These are phyloP conservation scores for Acacia crassicarpa DNA, from an alignment of 306 rosid species.

Conservation along the genomic window DNA sequence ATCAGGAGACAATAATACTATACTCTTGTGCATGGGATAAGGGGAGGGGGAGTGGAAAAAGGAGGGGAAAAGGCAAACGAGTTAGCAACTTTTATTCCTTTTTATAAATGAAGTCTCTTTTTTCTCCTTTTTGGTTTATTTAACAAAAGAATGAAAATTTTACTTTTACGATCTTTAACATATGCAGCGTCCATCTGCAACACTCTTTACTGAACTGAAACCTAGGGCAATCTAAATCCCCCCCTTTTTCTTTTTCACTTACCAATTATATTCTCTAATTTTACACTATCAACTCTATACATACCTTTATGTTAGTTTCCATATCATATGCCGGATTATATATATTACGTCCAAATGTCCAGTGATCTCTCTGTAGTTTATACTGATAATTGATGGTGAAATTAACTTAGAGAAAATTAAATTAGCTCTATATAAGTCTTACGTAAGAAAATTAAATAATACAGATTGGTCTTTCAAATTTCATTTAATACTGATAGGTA, in stretches of 20 bases:
- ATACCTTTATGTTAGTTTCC: not conserved
- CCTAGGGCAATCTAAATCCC: slow-evolving; percentile 37
- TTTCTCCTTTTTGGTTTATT: not conserved
- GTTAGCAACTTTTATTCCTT: slow-evolving; percentile 38
- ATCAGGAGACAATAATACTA: no score
- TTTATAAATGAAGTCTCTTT: slow-evolving; percentile 29
- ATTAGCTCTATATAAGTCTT: no score
- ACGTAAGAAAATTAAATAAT: no score
- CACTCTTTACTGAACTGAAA: slow-evolving; percentile 45
- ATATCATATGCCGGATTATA: not conserved
- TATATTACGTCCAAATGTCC: no score
- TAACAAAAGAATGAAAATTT: slow-evolving; percentile 35
- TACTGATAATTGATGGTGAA: no score
- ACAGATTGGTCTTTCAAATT: no score
- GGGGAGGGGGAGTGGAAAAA: not conserved
- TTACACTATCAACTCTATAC: no score
- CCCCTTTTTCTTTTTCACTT: slow-evolving; percentile 33
- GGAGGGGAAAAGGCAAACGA: slow-evolving; percentile 32
- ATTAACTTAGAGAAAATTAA: no score
- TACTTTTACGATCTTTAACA: slow-evolving; percentile 44
- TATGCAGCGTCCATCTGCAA: slow-evolving; percentile 67
- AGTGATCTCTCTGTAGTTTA: no score
- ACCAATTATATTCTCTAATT: not conserved
- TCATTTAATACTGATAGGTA: no score
- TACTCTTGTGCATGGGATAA: slow-evolving; percentile 20